A percentile compares a stretch with the other conserved stretches of the same genome.
Conservation (phyloP, 805 yeast genomes). For the Saccharomycopsis sp. region DNA sequence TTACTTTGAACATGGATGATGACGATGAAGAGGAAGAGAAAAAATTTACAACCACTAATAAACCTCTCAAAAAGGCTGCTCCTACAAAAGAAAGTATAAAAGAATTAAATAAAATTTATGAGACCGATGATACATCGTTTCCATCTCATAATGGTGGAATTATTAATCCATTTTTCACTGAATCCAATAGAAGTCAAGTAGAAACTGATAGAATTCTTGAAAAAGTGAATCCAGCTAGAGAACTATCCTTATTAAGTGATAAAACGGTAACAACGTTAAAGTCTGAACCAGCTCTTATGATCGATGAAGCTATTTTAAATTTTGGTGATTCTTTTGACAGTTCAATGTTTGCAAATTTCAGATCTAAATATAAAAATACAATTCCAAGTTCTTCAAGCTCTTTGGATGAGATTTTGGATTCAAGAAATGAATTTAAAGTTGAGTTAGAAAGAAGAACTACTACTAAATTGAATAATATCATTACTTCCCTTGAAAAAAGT, state of each 20-base stretch:
- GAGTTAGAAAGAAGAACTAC: conserved; percentile 6
- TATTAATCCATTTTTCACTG: too few relatives aligned
- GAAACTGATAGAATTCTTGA: too few relatives aligned
- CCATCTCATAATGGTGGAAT: too few relatives aligned
- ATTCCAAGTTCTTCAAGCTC: neutral
- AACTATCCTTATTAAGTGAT: too few relatives aligned
- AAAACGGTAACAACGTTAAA: too few relatives aligned
- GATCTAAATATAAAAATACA: too few relatives aligned
- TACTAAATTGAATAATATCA: conserved; percentile 1
- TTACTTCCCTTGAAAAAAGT: neutral
- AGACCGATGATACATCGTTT: neutral
- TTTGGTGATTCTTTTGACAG: conserved; percentile 14
- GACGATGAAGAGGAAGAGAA: too few relatives aligned
- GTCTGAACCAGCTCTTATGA: too few relatives aligned
- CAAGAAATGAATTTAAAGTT: conserved; percentile 1
- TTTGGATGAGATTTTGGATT: neutral
- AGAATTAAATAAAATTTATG: conserved; percentile 1
- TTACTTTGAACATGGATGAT: neutral
- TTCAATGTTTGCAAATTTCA: neutral
- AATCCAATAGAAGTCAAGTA: too few relatives aligned
- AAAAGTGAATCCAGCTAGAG: too few relatives aligned
- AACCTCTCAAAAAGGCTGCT: neutral
- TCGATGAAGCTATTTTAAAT: conserved; percentile 12
- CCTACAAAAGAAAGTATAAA: neutral
- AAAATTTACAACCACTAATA: neutral